Base-by-base conservation (phyloP, 192 early-diverging fungal genomes). In the Coemansia sp. region DNA sequence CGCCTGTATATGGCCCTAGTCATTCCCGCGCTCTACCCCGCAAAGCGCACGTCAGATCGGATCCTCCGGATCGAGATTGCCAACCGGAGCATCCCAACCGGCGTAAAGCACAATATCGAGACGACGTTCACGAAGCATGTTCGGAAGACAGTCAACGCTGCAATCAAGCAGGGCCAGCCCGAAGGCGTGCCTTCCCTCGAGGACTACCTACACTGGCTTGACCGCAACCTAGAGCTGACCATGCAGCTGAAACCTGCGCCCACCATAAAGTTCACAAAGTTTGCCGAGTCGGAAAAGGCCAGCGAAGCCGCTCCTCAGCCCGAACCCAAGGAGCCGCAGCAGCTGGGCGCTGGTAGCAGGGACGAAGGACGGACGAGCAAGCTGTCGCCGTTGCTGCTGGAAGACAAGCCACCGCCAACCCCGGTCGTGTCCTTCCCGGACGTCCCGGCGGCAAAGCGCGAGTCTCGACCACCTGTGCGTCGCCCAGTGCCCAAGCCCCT, bases 241-340 rank as follows among this genome's bases (percentile, higher is more conserved):
- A 67, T 87, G 55, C 80, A 81, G 54, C 71, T 79, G 29, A 60
- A 63, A 38, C 77, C 81, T 8, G 80, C 85, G 0, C 30, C 80
- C 2, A 82, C 80, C 0, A 79, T 82, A 19, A 76, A 75, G 37
- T 82, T 82, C 31, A 59, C 65, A 11, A 50, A 58, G 7, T 64
- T 48, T 43, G 43, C 52, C 37, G 55, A 3, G 0, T 47, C 27
- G 21, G n/a, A 23, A 12, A 29, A 18, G 41, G 6, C 21, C n/a
- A 14, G 12, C 3, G 12, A 43, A 5, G n/a, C 41, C 1, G 23
- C 32, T 5, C 10, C 10, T 33, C 32, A 33, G 5, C 32, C 5
- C 10, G 32, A 33, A 33, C 5, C 32, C 5, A 10, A 10, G 10
- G 32, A 10, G 2, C 14, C 14, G 32, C 32, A n/a, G 1, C 32